Evolutionary conservation across 2,329 filamentous ascomycete genomes (phyloP), one percentile per base, ranked within the genome.

Genomic region (Ophiosphaerella herpotricha): DNA sequence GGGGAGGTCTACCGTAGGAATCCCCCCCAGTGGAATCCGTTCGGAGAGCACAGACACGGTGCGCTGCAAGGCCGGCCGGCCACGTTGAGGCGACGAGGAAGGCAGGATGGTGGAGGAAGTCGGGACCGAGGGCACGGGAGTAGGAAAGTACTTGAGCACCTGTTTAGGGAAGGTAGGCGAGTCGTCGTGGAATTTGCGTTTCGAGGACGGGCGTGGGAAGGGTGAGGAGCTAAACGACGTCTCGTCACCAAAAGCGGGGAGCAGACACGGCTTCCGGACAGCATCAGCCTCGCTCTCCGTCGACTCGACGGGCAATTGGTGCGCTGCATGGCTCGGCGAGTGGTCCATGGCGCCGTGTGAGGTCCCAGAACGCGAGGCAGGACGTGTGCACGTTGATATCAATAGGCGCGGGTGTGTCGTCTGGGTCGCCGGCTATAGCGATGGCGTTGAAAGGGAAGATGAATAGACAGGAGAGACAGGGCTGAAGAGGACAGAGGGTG

Each of bases 101-200:
- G 90, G 91, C 60, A 96, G 79, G 64, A 97, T 90, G 39, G 93
- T 96, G 60, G 91, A 96, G 3, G 94, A 97, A 4, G 93, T 97
- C 16, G 93, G 92, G 54, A 96, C 39, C 9, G 45, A 42, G 23
- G 45, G 39, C 23, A 48, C 83, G 1, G 94, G 94, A 2, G 94
- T 97, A 36, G 94, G 94, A 76, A 97, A 97, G 64, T 76, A 78
- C 68, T 88, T 91, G 60, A 81, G 74, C 58, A 81, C 80, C 48
- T 79, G 79, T 60, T 75, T 77, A 51, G 76, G 67, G 61, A 70
- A 67, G 16, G 73, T 74, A 53, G 74, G 74, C 48, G 74, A 78
- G 52, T 77, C 77, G 51, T 82, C 83, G 46, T 74, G 72, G 61
- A 75, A 78, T 67, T 86, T 87, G 69, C 88, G 85, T 77, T 91